These are phyloP conservation scores for Sinapis alba DNA, from an alignment of 441 rosid genomes.

Conservation along the genomic window DNA sequence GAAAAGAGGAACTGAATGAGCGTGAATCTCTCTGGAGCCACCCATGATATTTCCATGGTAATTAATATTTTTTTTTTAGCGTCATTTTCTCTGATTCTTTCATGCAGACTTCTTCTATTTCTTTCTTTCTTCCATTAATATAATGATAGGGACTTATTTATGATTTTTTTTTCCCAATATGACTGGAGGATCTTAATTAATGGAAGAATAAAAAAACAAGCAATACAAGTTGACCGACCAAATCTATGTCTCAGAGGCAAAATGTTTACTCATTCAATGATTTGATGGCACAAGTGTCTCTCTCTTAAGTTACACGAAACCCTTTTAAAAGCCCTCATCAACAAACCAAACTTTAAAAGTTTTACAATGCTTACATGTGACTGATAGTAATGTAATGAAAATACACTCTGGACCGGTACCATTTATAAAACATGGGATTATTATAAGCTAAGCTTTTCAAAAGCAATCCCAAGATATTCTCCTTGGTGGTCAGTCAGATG, in stretches of 20 bases:
- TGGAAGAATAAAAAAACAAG: neutral
- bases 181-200: neutral
- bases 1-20: constrained; percentile 25
- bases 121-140: neutral
- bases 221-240: too few species aligned
- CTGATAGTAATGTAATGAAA: neutral
- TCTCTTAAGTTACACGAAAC: neutral
- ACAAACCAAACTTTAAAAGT: neutral
- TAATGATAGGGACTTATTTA: neutral
- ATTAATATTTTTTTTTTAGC: neutral
- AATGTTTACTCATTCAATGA: too few species aligned
- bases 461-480: neutral
- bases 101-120: constrained; percentile 24
- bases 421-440: neutral
- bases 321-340: too few species aligned
- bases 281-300: neutral
- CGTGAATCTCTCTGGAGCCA: constrained; percentile 34
- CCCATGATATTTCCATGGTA: constrained; percentile 10
- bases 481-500: neutral
- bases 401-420: neutral
- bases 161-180: too few species aligned
- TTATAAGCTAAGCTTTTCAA: neutral
- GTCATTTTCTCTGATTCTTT: constrained; percentile 32
- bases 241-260: too few species aligned
- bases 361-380: neutral